Percentiles rank a stretch among this genome's conserved stretches.
These are phyloP conservation scores for Nidularia pulvinata DNA, from an alignment of 768 basidiomycete species.

Conservation along the genomic window DNA sequence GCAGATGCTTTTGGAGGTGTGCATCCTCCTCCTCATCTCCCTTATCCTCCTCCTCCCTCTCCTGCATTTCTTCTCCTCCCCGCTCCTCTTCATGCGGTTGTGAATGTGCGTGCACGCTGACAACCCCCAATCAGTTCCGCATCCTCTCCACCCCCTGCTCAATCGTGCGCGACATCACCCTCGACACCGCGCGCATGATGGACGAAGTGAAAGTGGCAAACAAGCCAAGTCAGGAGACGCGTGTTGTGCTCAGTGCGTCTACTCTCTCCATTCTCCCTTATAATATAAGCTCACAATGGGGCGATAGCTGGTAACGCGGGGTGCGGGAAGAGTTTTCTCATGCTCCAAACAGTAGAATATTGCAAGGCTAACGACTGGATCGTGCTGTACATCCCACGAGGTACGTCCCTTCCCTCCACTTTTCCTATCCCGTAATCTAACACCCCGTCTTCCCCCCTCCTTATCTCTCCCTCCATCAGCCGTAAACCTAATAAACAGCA, in stretches of 20 bases:
- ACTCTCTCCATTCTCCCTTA: background rate
- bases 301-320: constrained; percentile 69
- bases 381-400: constrained; percentile 83
- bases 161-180: constrained; percentile 68
- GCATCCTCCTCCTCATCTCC: constrained; percentile 67
- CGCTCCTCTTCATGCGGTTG: background rate
- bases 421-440: background rate
- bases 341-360: constrained; percentile 79
- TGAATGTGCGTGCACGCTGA: background rate
- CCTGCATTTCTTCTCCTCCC: constrained; percentile 11
- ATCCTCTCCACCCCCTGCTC: constrained; percentile 72
- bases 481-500: constrained; percentile 66
- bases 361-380: constrained; percentile 70
- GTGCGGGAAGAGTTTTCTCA: constrained; percentile 77
- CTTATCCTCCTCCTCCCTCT: constrained; percentile 50
- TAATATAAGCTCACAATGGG: constrained; percentile 5
- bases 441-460: too few relatives aligned
- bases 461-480: constrained; percentile 4
- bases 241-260: constrained; percentile 67
- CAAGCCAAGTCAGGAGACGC: constrained; percentile 44
- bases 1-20: constrained; percentile 69
- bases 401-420: constrained; percentile 30
- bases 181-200: constrained; percentile 52
- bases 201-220: constrained; percentile 38
- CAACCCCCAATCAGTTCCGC: constrained; percentile 45